Percentiles rank a stretch among this genome's conserved stretches.
Evolutionary conservation across 1,284 basidiomycete species (phyloP).

Genomic region (Vanrija sp.): DNA sequence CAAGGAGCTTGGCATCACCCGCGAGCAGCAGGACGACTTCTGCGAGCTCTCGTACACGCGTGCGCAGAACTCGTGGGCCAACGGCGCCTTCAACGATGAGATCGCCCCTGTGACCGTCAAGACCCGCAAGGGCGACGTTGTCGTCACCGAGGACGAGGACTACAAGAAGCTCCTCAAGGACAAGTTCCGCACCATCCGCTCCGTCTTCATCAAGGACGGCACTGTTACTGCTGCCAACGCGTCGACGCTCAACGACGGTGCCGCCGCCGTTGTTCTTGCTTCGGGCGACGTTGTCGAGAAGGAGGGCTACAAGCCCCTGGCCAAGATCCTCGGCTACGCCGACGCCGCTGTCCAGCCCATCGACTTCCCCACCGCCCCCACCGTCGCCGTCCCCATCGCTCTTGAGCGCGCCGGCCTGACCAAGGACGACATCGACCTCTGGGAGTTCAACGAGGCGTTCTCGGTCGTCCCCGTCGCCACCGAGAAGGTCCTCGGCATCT

Average conservation of each 20-base stretch:
- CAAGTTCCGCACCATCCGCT: conserved; percentile 78
- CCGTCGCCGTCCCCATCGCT: conserved; percentile 83
- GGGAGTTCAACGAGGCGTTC: conserved; percentile 98
- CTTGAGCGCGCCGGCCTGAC: conserved; percentile 81
- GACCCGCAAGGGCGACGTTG: conserved; percentile 85
- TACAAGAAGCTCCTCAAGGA: conserved; percentile 94
- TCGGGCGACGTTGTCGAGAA: conserved; percentile 84
- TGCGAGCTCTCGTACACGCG: conserved; percentile 93
- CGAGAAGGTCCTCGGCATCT: conserved; percentile 80
- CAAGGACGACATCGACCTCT: conserved; percentile 79
- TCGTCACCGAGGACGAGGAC: conserved; percentile 93
- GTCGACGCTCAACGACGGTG: conserved; percentile 92
- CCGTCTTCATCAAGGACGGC: conserved; percentile 84
- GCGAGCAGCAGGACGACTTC: conserved; percentile 82
- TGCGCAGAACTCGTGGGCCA: conserved; percentile 84
- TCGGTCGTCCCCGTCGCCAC: conserved; percentile 88
- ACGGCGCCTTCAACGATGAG: conserved; percentile 79
- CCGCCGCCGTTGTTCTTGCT: conserved; percentile 91
- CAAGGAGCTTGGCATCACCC: conserved; percentile 73
- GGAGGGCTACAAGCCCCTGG: conserved; percentile 82
- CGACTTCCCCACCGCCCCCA: conserved; percentile 95
- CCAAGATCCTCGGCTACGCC: conserved; percentile 87
- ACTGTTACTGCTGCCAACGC: conserved; percentile 95
- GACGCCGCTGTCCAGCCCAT: conserved; percentile 95
- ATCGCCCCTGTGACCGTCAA: conserved; percentile 91